phyloP scores from a whole-genome alignment of 768 basidiomycete genomes.

The Tulasnella sp. region DNA sequence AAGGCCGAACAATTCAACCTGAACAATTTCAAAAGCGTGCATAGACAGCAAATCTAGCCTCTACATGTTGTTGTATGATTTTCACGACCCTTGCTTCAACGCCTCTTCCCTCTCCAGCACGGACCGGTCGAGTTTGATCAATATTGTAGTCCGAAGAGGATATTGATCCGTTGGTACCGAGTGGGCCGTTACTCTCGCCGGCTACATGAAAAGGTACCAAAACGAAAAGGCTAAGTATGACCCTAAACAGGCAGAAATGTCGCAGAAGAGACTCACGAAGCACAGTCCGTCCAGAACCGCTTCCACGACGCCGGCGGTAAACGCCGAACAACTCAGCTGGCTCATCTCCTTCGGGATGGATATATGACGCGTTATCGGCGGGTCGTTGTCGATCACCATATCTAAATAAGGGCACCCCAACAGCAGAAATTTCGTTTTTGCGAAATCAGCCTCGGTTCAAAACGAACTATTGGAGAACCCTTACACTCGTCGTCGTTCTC shows the following conservation, averaged over 20 bases:
- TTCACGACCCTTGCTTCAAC: constrained; percentile 37
- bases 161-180: constrained; percentile 72
- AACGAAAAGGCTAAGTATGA: neutral
- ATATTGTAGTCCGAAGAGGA: constrained; percentile 84
- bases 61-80: too few species aligned
- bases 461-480: constrained; percentile 20
- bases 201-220: constrained; percentile 42
- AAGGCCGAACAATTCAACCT: too few species aligned
- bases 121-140: constrained; percentile 90
- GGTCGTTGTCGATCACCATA: constrained; percentile 98
- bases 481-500: constrained; percentile 93
- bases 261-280: constrained; percentile 51
- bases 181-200: constrained; percentile 93
- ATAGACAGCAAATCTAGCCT: too few species aligned
- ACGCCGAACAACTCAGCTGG: constrained; percentile 90
- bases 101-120: constrained; percentile 90
- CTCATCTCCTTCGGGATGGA: constrained; percentile 92
- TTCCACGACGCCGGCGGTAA: constrained; percentile 95
- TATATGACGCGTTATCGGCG: constrained; percentile 80
- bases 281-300: constrained; percentile 90
- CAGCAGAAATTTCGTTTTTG: neutral
- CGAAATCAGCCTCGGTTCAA: neutral
- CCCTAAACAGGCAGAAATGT: neutral
- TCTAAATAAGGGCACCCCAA: constrained; percentile 36
- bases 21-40: too few species aligned